A percentile compares a stretch with the other conserved stretches of the same genome.
Conservation (phyloP, 1,284 basidiomycete genomes). For the Pisolithus thermaeus region DNA sequence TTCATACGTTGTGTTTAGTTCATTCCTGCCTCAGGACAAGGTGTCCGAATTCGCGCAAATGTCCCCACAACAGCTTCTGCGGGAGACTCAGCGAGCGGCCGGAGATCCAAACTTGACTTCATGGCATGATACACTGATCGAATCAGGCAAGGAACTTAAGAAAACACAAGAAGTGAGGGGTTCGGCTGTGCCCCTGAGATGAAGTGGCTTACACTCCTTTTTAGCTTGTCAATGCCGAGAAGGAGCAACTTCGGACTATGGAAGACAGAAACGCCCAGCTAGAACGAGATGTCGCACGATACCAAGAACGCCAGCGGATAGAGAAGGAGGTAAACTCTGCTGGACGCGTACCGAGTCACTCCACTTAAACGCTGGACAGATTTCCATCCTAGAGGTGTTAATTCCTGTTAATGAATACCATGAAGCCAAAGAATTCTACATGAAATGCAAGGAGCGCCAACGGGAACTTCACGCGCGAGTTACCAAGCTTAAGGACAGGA, state of each 20-base stretch:
- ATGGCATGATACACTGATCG: constrained; percentile 83
- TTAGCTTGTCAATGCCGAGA: constrained; percentile 50
- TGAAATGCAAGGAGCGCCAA: constrained; percentile 46
- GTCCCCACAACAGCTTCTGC: constrained; percentile 76
- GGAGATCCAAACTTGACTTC: constrained; percentile 71
- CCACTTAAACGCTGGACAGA: constrained; percentile 34
- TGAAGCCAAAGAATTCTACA: constrained; percentile 46
- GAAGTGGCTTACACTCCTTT: constrained; percentile 3
- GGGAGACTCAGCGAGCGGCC: constrained; percentile 89
- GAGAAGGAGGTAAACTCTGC: constrained; percentile 48
- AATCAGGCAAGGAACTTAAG: constrained; percentile 58
- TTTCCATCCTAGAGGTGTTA: constrained; percentile 56
- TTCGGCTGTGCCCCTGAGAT: neutral
- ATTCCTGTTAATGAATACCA: constrained; percentile 68
- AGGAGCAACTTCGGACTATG: constrained; percentile 56
- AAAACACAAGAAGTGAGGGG: constrained; percentile 42
- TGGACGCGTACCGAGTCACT: neutral
- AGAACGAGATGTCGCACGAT: constrained; percentile 75
- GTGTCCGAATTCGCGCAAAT: constrained; percentile 94
- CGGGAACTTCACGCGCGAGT: constrained; percentile 47
- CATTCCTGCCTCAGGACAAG: constrained; percentile 96
- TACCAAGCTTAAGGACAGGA: constrained; percentile 49
- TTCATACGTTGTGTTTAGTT: constrained; percentile 40
- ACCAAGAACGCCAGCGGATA: constrained; percentile 64
- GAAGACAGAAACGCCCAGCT: constrained; percentile 70